phyloP scores from a whole-genome alignment of 2,329 filamentous ascomycete genomes.

The Metarhizium humberi region DNA sequence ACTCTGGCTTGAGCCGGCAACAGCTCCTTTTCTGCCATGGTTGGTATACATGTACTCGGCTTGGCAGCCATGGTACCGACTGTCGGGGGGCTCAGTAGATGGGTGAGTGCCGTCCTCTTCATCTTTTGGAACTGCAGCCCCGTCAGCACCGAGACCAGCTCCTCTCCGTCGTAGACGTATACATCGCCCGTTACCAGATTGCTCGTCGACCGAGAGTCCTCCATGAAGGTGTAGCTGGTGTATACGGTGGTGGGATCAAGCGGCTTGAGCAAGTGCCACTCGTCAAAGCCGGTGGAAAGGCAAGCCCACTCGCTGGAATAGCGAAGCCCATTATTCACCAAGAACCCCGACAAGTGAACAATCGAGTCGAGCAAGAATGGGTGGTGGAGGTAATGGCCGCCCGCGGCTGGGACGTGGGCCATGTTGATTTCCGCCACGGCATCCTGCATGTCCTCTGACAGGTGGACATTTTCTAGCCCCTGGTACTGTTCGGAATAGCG shows the following conservation, averaged over 20 bases:
- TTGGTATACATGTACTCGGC: background rate
- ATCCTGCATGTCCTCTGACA: background rate
- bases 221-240: background rate
- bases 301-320: background rate
- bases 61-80: background rate
- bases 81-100: background rate
- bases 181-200: background rate
- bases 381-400: background rate
- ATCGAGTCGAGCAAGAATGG: background rate
- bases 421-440: background rate
- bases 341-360: background rate
- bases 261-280: background rate
- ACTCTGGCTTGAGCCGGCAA: background rate
- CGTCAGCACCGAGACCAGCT: background rate
- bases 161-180: background rate
- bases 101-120: constrained; percentile 1
- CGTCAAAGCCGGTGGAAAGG: background rate
- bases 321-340: background rate
- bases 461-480: background rate
- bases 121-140: constrained; percentile 2
- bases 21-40: background rate
- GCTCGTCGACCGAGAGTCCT: background rate
- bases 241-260: background rate
- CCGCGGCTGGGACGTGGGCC: background rate
- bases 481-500: background rate